Evolutionary conservation across 495 filamentous ascomycete species (phyloP).

Genomic region (Xylaria curta): DNA sequence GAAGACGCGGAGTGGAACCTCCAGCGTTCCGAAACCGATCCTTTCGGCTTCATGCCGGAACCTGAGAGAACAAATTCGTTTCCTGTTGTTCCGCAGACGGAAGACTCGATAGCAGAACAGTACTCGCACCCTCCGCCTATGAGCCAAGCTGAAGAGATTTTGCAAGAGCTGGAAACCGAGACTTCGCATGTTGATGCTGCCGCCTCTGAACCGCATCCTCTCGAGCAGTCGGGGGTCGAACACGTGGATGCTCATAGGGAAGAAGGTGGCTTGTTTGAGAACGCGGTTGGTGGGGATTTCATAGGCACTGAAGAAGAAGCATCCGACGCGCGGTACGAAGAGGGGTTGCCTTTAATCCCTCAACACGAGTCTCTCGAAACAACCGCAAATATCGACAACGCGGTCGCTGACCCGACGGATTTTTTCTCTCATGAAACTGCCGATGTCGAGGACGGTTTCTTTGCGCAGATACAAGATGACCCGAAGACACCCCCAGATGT

Average conservation of each 20-base stretch:
- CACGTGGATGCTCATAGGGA: not conserved
- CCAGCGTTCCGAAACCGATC: constrained; percentile 56
- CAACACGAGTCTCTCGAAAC: constrained; percentile 34
- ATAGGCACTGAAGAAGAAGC: constrained; percentile 45
- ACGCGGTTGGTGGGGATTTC: constrained; percentile 46
- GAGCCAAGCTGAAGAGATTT: constrained; percentile 52
- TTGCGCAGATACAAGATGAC: constrained; percentile 45
- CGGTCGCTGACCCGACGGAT: constrained; percentile 30
- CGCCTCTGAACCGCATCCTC: not conserved
- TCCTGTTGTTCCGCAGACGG: constrained; percentile 57
- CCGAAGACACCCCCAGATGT: constrained; percentile 30
- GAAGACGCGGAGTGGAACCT: constrained; percentile 60
- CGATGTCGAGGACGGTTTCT: constrained; percentile 60
- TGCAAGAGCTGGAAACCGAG: constrained; percentile 48
- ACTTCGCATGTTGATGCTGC: constrained; percentile 32
- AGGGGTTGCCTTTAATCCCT: constrained; percentile 64
- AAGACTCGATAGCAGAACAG: constrained; percentile 35
- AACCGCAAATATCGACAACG: constrained; percentile 19
- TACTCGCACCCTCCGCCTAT: constrained; percentile 40
- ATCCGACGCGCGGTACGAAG: constrained; percentile 61
- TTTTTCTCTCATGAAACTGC: constrained; percentile 47
- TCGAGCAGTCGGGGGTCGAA: not conserved
- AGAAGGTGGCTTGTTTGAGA: constrained; percentile 31
- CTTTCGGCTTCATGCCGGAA: constrained; percentile 61
- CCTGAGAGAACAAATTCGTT: constrained; percentile 68